A percentile compares a stretch with the other conserved stretches of the same genome.
Conservation (phyloP, 768 basidiomycete genomes). For the Omphalotus guepiniiformis region DNA sequence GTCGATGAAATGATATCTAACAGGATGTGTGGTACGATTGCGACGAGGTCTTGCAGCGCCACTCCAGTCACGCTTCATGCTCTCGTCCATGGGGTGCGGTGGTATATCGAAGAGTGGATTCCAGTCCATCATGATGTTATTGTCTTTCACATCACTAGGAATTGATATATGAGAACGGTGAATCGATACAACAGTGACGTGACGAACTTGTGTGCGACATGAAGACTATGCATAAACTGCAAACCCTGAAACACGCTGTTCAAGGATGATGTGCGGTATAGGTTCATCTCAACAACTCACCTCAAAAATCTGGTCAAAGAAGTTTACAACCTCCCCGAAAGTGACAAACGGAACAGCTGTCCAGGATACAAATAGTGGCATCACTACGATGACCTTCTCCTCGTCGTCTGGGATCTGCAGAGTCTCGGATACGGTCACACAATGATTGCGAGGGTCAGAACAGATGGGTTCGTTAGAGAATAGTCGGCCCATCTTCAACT, state of each 20-base stretch:
- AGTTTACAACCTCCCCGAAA: conserved; percentile 23
- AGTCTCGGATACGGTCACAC: conserved; percentile 9
- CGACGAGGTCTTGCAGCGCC: conserved; percentile 12
- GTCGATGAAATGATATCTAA: conserved; percentile 34
- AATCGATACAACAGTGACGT: background rate
- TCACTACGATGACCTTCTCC: conserved; percentile 2
- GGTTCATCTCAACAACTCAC: background rate
- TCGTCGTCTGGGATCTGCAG: background rate
- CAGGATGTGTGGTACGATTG: conserved; percentile 24
- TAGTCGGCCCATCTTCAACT: conserved; percentile 22
- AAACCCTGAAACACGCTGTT: conserved; percentile 15
- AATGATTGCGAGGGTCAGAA: conserved; percentile 9
- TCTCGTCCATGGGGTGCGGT: background rate
- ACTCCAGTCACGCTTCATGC: conserved; percentile 6
- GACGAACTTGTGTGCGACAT: conserved; percentile 23
- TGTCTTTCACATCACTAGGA: conserved; percentile 7
- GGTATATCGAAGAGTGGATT: background rate
- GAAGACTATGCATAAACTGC: conserved; percentile 22
- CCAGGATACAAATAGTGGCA: conserved; percentile 8
- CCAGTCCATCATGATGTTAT: conserved; percentile 3
- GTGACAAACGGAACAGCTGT: conserved; percentile 14
- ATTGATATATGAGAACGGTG: conserved; percentile 16
- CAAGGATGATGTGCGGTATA: background rate
- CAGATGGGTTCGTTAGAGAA: background rate
- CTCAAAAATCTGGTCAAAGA: conserved; percentile 20